phyloP scores from a whole-genome alignment of 768 basidiomycete genomes.

The Artomyces pyxidatus region DNA sequence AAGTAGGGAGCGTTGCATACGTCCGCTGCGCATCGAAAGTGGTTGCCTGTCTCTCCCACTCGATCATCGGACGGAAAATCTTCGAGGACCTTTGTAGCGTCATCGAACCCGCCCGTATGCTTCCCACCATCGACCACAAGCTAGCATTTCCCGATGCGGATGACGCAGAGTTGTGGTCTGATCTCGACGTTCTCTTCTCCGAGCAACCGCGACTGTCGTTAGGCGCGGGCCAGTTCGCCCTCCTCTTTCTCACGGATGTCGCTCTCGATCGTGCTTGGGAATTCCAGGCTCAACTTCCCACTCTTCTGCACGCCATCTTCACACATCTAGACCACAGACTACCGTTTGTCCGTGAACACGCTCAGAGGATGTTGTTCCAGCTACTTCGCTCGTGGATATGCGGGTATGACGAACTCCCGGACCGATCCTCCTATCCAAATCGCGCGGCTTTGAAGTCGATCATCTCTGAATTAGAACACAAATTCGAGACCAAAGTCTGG shows the following conservation, averaged over 20 bases:
- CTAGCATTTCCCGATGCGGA: conserved; percentile 50
- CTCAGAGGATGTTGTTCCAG: conserved; percentile 79
- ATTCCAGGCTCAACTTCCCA: conserved; percentile 56
- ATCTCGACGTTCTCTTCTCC: conserved; percentile 68
- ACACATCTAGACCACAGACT: conserved; percentile 77
- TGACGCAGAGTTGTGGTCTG: conserved; percentile 72
- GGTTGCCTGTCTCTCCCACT: conserved; percentile 77
- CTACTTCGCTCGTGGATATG: conserved; percentile 75
- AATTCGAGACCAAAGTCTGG: conserved; percentile 58
- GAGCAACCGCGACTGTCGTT: conserved; percentile 63
- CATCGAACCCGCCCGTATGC: conserved; percentile 79
- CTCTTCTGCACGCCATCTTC: conserved; percentile 72
- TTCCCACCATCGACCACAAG: conserved; percentile 69
- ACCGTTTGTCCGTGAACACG: conserved; percentile 58
- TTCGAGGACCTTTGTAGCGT: conserved; percentile 81
- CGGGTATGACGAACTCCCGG: conserved; percentile 65
- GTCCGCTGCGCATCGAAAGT: conserved; percentile 74
- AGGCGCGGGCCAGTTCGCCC: conserved; percentile 82
- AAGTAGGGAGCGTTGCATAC: conserved; percentile 72
- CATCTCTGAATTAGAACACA: conserved; percentile 48
- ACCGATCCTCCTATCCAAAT: conserved; percentile 41
- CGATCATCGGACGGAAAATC: conserved; percentile 58
- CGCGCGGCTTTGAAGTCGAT: conserved; percentile 42
- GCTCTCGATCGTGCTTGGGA: conserved; percentile 75
- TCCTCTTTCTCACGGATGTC: conserved; percentile 75